Evolutionary conservation across 768 basidiomycete genomes (phyloP), one percentile per base, ranked within the genome.

Genomic region (Tephrocybe sp.): DNA sequence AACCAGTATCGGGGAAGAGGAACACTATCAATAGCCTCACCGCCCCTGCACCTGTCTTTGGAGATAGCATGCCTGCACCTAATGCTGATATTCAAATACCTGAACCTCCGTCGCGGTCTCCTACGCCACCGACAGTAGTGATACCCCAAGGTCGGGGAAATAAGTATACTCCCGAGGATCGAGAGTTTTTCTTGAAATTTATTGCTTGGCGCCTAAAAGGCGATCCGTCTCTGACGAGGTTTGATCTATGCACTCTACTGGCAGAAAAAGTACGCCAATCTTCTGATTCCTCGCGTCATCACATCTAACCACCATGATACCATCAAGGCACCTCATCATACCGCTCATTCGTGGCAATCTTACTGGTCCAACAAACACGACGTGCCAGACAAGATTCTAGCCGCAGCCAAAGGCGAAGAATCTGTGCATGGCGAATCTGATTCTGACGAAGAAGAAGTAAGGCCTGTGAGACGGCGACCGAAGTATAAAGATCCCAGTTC

Each of bases 361-460:
- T 78, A 84, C 58, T 88, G 86, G 86, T 77, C 75, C 5, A 74
- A 74, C 47, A 74, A 80, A 48, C 82, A 85, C 50, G 84, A 85
- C 57, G 61, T 86, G 22, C 83, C 83, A 1, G 85, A 85, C 58
- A 83, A 84, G 59, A 83, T 85, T 22, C 60, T 84, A 40, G 79
- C 76, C 16, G 69, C 71, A 5, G 72, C 72, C 17, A 61, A 66
- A 40, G 68, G 63, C 5, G 65, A 67, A n/a, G 71, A 72, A 23
- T 60, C 56, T 40, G 63, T 57, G 6, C 54, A 52, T 10, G 61
- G 62, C 9, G 55, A 57, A 14, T 65, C 62, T 1, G 54, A 64
- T 39, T 53, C 60, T 20, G 50, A 60, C 42, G 58, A 52, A 52
- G 61, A 61, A 39, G 60, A 64, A 51, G 62, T 47, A 52, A 56